These are phyloP conservation scores for Wallacemonas sp. DNA, from an alignment of 208 protist genomes.

Conservation along the genomic window DNA sequence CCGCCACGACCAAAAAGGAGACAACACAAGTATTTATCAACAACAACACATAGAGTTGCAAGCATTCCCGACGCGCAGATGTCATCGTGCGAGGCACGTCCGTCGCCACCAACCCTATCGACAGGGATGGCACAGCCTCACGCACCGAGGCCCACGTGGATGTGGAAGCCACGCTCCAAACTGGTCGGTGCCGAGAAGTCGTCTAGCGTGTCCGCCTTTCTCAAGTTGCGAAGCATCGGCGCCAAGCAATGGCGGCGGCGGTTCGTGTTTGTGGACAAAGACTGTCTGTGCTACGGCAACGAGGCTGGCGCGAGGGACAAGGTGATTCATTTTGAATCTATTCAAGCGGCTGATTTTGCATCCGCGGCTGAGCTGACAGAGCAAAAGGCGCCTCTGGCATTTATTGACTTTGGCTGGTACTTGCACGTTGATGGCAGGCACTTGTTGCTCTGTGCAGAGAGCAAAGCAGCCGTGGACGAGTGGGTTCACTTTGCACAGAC, in stretches of 20 bases:
- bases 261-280: conserved; percentile 49
- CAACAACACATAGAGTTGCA: not conserved
- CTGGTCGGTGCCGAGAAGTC: conserved; percentile 27
- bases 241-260: conserved; percentile 56
- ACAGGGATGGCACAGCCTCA: not conserved
- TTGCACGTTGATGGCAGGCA: conserved; percentile 35
- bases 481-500: conserved; percentile 55
- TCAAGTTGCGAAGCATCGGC: conserved; percentile 45
- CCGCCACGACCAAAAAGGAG: not conserved
- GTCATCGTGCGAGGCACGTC: not conserved
- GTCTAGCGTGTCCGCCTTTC: conserved; percentile 22
- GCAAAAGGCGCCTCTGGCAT: conserved; percentile 39
- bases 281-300: conserved; percentile 53
- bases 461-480: conserved; percentile 21
- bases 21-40: not conserved
- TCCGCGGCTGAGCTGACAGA: conserved; percentile 25
- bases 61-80: not conserved
- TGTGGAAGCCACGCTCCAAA: conserved; percentile 76
- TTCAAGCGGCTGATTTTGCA: conserved; percentile 30
- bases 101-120: not conserved
- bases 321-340: conserved; percentile 45
- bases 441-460: conserved; percentile 57
- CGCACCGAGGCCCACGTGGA: conserved; percentile 44
- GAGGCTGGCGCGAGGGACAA: conserved; percentile 32
- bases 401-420: conserved; percentile 50